phyloP scores from a whole-genome alignment of 345 rosid genomes.

The Pelargonium nanum region DNA sequence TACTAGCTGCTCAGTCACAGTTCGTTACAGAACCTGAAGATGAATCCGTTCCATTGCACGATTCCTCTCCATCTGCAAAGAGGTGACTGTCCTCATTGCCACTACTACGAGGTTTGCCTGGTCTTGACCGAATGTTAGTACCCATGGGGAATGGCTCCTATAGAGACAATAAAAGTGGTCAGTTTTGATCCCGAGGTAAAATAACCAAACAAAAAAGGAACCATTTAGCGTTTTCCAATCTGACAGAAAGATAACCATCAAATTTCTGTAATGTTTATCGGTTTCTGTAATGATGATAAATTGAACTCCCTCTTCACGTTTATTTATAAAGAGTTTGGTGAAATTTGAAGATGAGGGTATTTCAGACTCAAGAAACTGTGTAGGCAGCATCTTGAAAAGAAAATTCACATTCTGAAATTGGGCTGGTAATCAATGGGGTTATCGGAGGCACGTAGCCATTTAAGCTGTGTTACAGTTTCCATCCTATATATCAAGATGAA shows the following conservation, averaged over 20 bases:
- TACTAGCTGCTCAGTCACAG: conserved; percentile 18
- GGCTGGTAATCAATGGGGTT: too few relatives aligned
- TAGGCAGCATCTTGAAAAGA: too few relatives aligned
- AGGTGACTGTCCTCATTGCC: conserved; percentile 20
- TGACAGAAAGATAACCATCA: conserved; percentile 12
- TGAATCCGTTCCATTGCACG: conserved; percentile 20
- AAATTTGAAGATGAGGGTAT: too few relatives aligned
- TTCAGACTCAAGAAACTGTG: too few relatives aligned
- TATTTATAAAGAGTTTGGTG: too few relatives aligned
- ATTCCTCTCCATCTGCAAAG: conserved; percentile 23
- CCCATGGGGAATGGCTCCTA: conserved; percentile 71
- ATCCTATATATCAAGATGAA: conserved; percentile 46
- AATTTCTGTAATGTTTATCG: conserved; percentile 6
- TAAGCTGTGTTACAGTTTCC: conserved; percentile 12
- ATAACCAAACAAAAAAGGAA: too few relatives aligned
- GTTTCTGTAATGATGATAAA: conserved; percentile 17
- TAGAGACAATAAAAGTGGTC: neutral
- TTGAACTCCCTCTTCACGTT: too few relatives aligned
- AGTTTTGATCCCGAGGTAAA: neutral
- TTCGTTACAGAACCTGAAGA: conserved; percentile 26
- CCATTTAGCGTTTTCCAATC: conserved; percentile 13
- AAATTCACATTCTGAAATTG: too few relatives aligned
- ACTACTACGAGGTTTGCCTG: conserved; percentile 29
- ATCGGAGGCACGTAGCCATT: too few relatives aligned
- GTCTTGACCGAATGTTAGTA: conserved; percentile 35